Base-by-base conservation (phyloP, 1,284 basidiomycete species). In the Rugosomyces carneus region DNA sequence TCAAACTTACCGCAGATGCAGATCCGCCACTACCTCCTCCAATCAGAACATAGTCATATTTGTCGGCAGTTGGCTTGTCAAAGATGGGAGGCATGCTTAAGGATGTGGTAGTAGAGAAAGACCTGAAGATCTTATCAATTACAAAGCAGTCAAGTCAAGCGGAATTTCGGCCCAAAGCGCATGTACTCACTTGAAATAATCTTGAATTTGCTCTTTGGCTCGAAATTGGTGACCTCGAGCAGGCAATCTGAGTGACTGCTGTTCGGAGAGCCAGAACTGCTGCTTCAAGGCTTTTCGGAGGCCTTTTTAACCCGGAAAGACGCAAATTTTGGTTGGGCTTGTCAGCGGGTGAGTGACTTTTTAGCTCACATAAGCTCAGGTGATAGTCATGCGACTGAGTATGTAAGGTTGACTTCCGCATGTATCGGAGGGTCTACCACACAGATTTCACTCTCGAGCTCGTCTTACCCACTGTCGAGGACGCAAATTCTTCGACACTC, bases 21-120 rank as follows among this genome's bases (percentile, higher is more conserved):
- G 84, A 80, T 46, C 90, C 89, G 43, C 88, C 89, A 50, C 86
- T 89, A 18, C 89, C 89, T 48, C 89, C 90, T 43, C 89, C 89
- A 57, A 93, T 82, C 54, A 89, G 80, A 42, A 93, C 72, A 53
- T 86, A 80, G 60, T 93, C 89, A 62, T 88, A 90, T 58, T 78
- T 79, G 38, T 81, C 81, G 15, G 65, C 62, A 2, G 71, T 76
- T 19, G 84, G 79, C 56, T 73, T 80, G 42, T 77, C 60, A 51
- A 55, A 74, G 36, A 89, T 69, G 29, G 87, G 88, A 41, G 87
- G 74, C 87, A 75, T 89, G 29, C 63, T 76, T 19, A 59, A 46
- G 40, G 58, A 53, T 13, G 64, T 63, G 20, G 63, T 64, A 37
- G 61, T 63, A 31, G 63, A 61, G 44, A 82, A 71, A 19, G 69